Percentiles rank a stretch among this genome's conserved stretches.
These are phyloP conservation scores for Colletotrichum neosansevieriae DNA, from an alignment of 2,329 filamentous ascomycete genomes.

Conservation along the genomic window DNA sequence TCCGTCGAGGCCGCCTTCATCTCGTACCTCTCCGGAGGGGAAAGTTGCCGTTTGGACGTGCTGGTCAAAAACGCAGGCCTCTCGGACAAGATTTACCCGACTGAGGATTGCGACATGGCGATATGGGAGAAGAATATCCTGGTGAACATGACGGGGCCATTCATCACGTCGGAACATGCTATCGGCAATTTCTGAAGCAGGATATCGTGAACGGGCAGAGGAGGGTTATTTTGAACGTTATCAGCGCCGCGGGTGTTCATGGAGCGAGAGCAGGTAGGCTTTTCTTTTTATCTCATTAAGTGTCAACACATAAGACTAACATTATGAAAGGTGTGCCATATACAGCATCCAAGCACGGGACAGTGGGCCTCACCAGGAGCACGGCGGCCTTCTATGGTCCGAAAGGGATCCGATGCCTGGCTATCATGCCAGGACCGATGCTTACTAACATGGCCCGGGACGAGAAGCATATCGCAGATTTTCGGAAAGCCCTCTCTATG, in stretches of 20 bases:
- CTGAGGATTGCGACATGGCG: conserved; percentile 57
- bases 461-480: neutral
- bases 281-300: neutral
- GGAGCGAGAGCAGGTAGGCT: conserved; percentile 22
- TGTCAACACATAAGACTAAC: neutral
- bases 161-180: conserved; percentile 63
- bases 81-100: conserved; percentile 67
- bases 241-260: conserved; percentile 4
- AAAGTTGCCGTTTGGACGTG: conserved; percentile 55
- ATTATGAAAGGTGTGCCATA: conserved; percentile 57
- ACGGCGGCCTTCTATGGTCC: conserved; percentile 67
- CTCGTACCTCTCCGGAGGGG: neutral
- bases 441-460: conserved; percentile 61
- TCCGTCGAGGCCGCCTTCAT: conserved; percentile 7
- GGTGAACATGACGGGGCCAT: conserved; percentile 68
- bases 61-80: conserved; percentile 70
- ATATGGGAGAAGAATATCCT: conserved; percentile 67
- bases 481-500: conserved; percentile 9
- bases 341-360: conserved; percentile 66
- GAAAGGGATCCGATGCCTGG: conserved; percentile 54
- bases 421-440: conserved; percentile 64
- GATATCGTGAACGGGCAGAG: conserved; percentile 41
- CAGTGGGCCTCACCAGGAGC: conserved; percentile 67
- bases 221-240: conserved; percentile 43
- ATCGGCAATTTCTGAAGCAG: conserved; percentile 61